Evolutionary conservation across 2,329 filamentous ascomycete genomes (phyloP).

Genomic region (Penicillium sp.): DNA sequence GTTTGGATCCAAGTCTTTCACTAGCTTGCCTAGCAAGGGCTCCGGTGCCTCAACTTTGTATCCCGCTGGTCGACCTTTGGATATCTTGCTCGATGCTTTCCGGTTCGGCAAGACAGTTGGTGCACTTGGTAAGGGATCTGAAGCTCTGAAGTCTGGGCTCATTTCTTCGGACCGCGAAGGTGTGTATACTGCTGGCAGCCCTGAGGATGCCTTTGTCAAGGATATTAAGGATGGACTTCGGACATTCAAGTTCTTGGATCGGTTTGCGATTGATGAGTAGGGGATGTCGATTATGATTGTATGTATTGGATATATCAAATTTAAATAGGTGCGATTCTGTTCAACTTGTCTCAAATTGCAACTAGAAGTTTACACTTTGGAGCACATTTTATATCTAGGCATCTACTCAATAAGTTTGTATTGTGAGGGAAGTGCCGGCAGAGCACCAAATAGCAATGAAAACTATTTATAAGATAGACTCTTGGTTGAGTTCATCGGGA

Average conservation of each 20-base stretch:
- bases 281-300: not conserved
- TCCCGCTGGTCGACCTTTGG: constrained; percentile 60
- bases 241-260: constrained; percentile 64
- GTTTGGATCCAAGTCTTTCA: constrained; percentile 43
- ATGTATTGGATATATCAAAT: constrained; percentile 4
- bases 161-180: constrained; percentile 41
- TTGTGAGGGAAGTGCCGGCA: not conserved
- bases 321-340: not conserved
- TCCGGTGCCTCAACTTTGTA: constrained; percentile 57
- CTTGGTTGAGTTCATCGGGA: too few relatives aligned
- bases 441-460: not conserved
- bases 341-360: not conserved
- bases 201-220: constrained; percentile 42
- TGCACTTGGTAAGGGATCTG: constrained; percentile 51
- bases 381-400: not conserved
- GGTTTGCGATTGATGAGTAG: constrained; percentile 51
- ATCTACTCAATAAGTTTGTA: not conserved
- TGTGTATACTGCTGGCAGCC: constrained; percentile 33
- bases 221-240: constrained; percentile 58
- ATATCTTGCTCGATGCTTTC: constrained; percentile 64
- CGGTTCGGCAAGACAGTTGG: constrained; percentile 69
- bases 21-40: constrained; percentile 22
- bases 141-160: constrained; percentile 44
- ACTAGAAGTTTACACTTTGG: not conserved
- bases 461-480: not conserved